Percentiles rank a stretch among this genome's conserved stretches.
These are phyloP conservation scores for Petunia axillaris DNA, from an alignment of 257 asterid species.

Conservation along the genomic window DNA sequence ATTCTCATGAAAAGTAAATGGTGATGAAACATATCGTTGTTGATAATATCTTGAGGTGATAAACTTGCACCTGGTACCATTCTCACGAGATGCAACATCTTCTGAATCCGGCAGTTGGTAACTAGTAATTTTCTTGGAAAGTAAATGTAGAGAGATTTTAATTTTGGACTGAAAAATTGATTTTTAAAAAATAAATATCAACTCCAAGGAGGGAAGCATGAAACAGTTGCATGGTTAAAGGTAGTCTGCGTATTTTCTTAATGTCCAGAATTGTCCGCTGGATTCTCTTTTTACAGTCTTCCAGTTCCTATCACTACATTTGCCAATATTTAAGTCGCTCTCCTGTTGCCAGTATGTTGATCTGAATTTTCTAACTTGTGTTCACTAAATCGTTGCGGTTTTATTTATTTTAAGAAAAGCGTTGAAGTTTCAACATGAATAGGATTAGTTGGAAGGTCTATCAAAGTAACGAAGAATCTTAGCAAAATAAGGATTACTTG, in stretches of 20 bases:
- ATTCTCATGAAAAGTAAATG: constrained; percentile 7
- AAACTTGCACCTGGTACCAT: background rate
- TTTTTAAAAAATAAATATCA: no score
- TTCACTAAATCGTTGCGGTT: no score
- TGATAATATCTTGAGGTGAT: background rate
- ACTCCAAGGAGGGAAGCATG: background rate
- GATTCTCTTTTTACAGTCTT: no score
- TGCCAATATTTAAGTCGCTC: background rate
- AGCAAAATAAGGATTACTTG: no score
- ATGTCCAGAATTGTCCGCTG: background rate
- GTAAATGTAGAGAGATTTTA: background rate
- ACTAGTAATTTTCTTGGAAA: background rate
- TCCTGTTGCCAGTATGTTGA: background rate
- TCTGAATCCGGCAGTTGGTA: background rate
- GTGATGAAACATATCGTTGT: background rate
- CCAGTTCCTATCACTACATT: background rate
- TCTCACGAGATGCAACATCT: background rate
- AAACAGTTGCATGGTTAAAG: background rate
- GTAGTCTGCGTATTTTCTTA: background rate
- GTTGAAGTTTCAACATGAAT: background rate
- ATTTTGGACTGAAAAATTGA: background rate
- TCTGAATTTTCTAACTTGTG: background rate
- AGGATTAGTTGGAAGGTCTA: background rate
- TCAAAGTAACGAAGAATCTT: no score
- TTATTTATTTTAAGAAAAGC: no score